phyloP scores from a whole-genome alignment of 2,329 filamentous ascomycete genomes.

The Paramyrothecium sp. region DNA sequence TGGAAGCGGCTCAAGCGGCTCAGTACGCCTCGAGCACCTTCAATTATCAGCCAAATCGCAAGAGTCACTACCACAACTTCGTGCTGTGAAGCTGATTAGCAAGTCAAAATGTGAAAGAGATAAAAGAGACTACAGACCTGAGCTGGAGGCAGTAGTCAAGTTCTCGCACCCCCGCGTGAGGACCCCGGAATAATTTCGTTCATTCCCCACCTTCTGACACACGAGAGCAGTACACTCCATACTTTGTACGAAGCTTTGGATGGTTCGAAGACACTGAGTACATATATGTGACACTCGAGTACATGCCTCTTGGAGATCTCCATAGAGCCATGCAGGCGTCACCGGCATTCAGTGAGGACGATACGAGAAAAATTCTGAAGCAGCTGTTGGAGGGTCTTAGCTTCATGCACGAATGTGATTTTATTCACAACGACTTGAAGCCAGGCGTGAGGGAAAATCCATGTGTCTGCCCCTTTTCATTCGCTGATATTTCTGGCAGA shows the following conservation, averaged over 20 bases:
- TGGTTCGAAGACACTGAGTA: not conserved
- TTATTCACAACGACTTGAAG: not conserved
- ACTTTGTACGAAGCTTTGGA: not conserved
- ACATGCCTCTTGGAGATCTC: not conserved
- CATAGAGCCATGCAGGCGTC: not conserved
- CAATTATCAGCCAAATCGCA: not conserved
- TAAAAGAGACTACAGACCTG: not conserved
- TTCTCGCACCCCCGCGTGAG: not conserved
- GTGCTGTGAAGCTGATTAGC: not conserved
- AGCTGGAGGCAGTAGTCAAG: not conserved
- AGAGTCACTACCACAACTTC: not conserved
- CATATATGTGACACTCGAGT: not conserved
- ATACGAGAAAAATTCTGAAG: not conserved
- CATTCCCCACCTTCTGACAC: not conserved
- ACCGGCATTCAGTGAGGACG: not conserved
- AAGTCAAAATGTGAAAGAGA: not conserved
- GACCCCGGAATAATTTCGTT: not conserved
- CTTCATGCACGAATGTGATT: not conserved
- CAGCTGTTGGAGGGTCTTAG: not conserved
- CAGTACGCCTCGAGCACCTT: not conserved
- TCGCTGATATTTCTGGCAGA: not conserved
- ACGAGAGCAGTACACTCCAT: not conserved
- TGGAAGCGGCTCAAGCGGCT: not conserved
- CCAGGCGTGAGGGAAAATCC: not conserved
- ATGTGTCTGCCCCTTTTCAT: not conserved